Evolutionary conservation across 139 green algal genomes (phyloP).

Genomic region (Coelastrella sp.): DNA sequence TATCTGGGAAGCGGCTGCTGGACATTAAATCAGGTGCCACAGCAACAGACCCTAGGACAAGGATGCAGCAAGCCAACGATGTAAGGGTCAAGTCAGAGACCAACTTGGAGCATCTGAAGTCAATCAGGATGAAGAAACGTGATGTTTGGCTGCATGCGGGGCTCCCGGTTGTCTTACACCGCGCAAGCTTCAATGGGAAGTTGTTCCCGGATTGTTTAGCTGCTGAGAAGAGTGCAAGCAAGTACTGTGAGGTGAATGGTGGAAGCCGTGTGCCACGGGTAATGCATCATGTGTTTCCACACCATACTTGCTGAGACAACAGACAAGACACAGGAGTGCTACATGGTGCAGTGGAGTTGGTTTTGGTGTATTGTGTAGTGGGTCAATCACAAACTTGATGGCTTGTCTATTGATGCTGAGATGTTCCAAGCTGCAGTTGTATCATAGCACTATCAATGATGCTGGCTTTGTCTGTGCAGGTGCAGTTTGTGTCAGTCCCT

Average conservation of each 20-base stretch:
- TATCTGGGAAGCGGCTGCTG: too few species aligned
- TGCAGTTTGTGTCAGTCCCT: slow-evolving; percentile 28
- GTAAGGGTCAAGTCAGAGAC: slow-evolving; percentile 1
- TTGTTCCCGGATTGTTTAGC: slow-evolving; percentile 42
- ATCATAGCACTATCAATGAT: neutral
- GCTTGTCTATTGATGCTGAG: too few species aligned
- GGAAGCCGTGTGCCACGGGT: neutral
- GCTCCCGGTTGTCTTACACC: slow-evolving; percentile 13
- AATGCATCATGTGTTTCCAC: too few species aligned
- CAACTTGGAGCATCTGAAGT: neutral
- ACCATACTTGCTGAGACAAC: too few species aligned
- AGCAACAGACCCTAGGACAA: too few species aligned
- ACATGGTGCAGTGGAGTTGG: too few species aligned
- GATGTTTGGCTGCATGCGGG: neutral
- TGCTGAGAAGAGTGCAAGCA: neutral
- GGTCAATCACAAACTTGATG: too few species aligned
- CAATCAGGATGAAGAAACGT: neutral
- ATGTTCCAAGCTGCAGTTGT: too few species aligned
- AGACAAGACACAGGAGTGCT: too few species aligned
- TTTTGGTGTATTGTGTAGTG: too few species aligned
- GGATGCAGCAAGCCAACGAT: too few species aligned
- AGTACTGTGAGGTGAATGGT: slow-evolving; percentile 10
- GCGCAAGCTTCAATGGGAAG: slow-evolving; percentile 43
- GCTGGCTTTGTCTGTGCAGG: neutral
- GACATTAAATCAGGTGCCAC: too few species aligned